These are phyloP conservation scores for Grosmannia penicillata DNA, from an alignment of 2,329 filamentous ascomycete species.

Conservation along the genomic window DNA sequence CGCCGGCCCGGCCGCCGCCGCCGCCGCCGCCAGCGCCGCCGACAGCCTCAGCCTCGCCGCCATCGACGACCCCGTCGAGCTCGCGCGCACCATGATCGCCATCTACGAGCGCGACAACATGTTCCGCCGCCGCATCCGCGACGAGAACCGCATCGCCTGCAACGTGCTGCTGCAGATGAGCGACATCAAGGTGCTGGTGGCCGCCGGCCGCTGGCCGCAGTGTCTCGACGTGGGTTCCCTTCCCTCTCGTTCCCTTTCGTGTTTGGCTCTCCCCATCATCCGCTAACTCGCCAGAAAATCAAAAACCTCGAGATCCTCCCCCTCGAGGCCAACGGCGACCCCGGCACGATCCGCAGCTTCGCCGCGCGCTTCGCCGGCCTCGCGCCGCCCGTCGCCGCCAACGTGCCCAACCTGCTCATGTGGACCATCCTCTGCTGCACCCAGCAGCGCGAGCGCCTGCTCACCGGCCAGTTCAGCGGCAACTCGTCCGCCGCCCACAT, in stretches of 20 bases:
- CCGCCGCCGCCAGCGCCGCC: conserved; percentile 38
- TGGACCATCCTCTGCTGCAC: conserved; percentile 87
- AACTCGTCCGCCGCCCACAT: conserved; percentile 48
- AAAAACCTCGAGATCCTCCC: conserved; percentile 65
- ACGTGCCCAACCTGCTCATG: conserved; percentile 80
- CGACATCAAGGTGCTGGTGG: conserved; percentile 41
- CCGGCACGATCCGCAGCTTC: conserved; percentile 62
- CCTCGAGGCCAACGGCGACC: conserved; percentile 57
- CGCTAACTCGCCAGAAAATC: conserved; percentile 38
- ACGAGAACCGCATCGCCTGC: conserved; percentile 41
- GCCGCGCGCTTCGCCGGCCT: conserved; percentile 70
- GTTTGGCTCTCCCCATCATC: neutral
- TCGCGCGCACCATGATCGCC: conserved; percentile 45
- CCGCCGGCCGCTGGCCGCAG: conserved; percentile 39
- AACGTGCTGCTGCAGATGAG: conserved; percentile 45
- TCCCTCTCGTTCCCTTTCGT: neutral
- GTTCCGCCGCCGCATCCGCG: conserved; percentile 43
- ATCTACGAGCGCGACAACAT: conserved; percentile 48
- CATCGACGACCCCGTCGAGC: conserved; percentile 45
- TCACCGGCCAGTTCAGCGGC: conserved; percentile 57
- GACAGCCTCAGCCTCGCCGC: conserved; percentile 46
- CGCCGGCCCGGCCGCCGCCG: conserved; percentile 22
- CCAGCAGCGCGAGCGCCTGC: conserved; percentile 58
- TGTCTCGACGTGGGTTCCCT: conserved; percentile 39
- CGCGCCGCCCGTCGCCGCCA: conserved; percentile 69